These are phyloP conservation scores for Geum urbanum DNA, from an alignment of 306 rosid species.

Conservation along the genomic window DNA sequence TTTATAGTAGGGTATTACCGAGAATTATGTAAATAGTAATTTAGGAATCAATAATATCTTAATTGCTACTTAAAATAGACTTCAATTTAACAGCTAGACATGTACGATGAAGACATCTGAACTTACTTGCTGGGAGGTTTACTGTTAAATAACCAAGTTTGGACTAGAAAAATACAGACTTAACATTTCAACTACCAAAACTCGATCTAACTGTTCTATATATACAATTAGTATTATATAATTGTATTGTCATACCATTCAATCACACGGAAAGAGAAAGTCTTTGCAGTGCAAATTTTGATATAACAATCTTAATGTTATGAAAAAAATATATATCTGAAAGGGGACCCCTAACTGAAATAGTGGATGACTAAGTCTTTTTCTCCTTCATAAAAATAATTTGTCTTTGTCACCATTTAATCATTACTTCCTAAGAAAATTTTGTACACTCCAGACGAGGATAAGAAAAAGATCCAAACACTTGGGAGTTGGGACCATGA, in stretches of 20 bases:
- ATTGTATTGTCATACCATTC: background rate
- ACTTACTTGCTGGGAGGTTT: background rate
- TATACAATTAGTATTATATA: background rate
- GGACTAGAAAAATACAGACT: background rate
- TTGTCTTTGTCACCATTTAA: no score
- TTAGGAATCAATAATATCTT: background rate
- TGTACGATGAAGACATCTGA: background rate
- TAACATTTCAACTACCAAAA: no score
- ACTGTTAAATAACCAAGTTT: background rate
- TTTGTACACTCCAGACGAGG: no score
- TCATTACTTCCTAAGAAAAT: background rate
- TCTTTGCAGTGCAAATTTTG: background rate
- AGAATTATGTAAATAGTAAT: background rate
- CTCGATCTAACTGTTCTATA: no score
- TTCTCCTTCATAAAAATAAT: no score
- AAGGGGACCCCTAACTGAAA: no score
- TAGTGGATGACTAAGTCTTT: no score
- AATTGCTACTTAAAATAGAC: no score
- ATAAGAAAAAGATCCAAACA: background rate
- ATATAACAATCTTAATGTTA: background rate
- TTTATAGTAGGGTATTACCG: no score
- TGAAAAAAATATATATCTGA: no score
- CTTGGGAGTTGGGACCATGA: background rate
- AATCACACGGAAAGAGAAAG: background rate
- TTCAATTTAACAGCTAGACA: background rate